Percentiles rank a stretch among this genome's conserved stretches.
Evolutionary conservation across 768 basidiomycete genomes (phyloP).

Genomic region (Boletus eberwhitei): DNA sequence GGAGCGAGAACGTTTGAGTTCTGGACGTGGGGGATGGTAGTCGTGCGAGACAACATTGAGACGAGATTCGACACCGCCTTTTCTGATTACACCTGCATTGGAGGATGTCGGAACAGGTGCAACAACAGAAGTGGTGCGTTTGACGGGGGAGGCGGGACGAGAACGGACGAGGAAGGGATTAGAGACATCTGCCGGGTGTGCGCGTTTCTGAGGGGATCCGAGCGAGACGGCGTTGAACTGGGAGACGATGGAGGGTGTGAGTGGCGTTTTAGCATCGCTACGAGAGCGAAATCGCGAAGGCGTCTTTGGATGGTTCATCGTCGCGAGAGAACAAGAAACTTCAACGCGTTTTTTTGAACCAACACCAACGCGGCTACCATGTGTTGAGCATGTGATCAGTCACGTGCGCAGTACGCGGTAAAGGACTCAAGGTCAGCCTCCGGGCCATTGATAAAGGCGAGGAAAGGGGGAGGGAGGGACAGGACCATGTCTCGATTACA

Average conservation of each 20-base stretch:
- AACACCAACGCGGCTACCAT: background rate
- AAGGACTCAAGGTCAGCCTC: conserved; percentile 26
- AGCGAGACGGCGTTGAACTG: conserved; percentile 38
- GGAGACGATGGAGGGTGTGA: conserved; percentile 43
- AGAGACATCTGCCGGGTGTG: conserved; percentile 43
- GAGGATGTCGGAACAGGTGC: conserved; percentile 48
- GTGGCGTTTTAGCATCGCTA: conserved; percentile 48
- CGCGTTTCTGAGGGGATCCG: conserved; percentile 30
- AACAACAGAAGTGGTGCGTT: conserved; percentile 51
- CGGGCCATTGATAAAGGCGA: conserved; percentile 4
- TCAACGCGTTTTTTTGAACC: conserved; percentile 10
- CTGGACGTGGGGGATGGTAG: conserved; percentile 62
- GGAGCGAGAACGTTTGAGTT: conserved; percentile 70
- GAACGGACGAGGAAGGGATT: conserved; percentile 63
- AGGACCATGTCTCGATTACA: conserved; percentile 13
- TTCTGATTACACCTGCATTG: conserved; percentile 72
- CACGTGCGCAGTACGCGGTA: conserved; percentile 9
- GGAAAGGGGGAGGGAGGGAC: background rate
- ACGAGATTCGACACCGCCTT: conserved; percentile 73
- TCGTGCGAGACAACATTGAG: conserved; percentile 75
- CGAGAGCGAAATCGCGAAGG: conserved; percentile 46
- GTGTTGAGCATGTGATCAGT: conserved; percentile 19
- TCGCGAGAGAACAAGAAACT: background rate
- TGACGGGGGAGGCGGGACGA: conserved; percentile 62
- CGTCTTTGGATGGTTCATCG: conserved; percentile 40